phyloP scores from a whole-genome alignment of 2,329 filamentous ascomycete genomes.

The Exserohilum turcica region DNA sequence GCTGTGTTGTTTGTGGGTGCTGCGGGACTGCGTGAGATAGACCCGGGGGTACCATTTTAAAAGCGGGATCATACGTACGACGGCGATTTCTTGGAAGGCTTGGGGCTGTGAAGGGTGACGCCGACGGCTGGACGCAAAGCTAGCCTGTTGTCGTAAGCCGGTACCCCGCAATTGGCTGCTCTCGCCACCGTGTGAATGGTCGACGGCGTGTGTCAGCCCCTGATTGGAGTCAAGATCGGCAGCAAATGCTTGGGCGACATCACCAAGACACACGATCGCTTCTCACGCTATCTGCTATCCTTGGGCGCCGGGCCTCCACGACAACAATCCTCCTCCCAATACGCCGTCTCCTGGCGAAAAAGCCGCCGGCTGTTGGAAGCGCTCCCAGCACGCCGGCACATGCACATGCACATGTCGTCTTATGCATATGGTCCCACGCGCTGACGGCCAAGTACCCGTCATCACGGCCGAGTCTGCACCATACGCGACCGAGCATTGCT shows the following conservation, averaged over 20 bases:
- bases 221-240: constrained; percentile 15
- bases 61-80: constrained; percentile 9
- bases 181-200: constrained; percentile 5
- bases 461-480: background rate
- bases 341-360: background rate
- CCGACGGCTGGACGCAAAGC: background rate
- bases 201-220: background rate
- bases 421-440: background rate
- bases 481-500: background rate
- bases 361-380: background rate
- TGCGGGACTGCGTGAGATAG: background rate
- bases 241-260: constrained; percentile 16
- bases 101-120: constrained; percentile 6
- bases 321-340: background rate
- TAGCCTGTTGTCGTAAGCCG: constrained; percentile 7
- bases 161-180: constrained; percentile 14
- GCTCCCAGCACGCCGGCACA: constrained; percentile 1
- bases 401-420: constrained; percentile 5
- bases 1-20: background rate
- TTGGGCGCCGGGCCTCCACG: too few relatives aligned
- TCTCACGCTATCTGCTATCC: background rate
- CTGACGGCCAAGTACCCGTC: background rate
- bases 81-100: constrained; percentile 20
- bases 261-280: constrained; percentile 1
- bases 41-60: constrained; percentile 10